These are phyloP conservation scores for Rhodotorula sp. DNA, from an alignment of 1,284 basidiomycete genomes.

Conservation along the genomic window DNA sequence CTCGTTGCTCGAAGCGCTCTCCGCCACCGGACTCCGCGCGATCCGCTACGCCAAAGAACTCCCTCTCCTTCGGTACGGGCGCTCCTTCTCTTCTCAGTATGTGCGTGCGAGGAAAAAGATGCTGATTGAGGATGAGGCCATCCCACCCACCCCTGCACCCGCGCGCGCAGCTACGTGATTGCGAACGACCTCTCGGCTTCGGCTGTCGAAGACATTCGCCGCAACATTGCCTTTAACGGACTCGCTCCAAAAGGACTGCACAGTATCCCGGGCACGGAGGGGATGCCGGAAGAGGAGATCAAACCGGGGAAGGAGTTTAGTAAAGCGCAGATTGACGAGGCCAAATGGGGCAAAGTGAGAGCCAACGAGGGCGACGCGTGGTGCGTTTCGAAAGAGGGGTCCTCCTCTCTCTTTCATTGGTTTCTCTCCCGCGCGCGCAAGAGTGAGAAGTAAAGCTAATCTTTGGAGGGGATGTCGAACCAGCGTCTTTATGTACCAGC, in stretches of 20 bases:
- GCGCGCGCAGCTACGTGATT: conserved; percentile 68
- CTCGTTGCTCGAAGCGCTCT: conserved; percentile 88
- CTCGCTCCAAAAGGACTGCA: conserved; percentile 56
- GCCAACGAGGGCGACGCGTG: conserved; percentile 93
- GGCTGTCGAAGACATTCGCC: conserved; percentile 81
- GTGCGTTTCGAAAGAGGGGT: conserved; percentile 53
- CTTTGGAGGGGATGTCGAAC: too few species aligned
- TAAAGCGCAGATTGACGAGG: conserved; percentile 47
- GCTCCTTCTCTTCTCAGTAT: not conserved
- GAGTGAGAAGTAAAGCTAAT: too few species aligned
- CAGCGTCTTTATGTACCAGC: conserved; percentile 86
- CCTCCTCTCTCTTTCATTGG: not conserved
- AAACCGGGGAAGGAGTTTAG: conserved; percentile 22
- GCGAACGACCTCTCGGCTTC: conserved; percentile 88
- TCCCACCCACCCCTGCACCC: too few species aligned
- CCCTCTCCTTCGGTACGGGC: conserved; percentile 72
- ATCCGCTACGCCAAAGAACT: conserved; percentile 99
- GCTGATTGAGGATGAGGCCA: conserved; percentile 7
- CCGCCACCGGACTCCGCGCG: conserved; percentile 90
- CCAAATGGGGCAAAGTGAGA: conserved; percentile 61
- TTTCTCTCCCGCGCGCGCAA: too few species aligned
- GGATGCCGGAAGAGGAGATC: conserved; percentile 31
- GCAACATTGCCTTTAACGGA: conserved; percentile 86
- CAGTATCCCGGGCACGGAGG: conserved; percentile 14
- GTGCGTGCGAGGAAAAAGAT: not conserved